Evolutionary conservation across 2,329 filamentous ascomycete species (phyloP).

Genomic region (Fusarium tanahbumbuense): DNA sequence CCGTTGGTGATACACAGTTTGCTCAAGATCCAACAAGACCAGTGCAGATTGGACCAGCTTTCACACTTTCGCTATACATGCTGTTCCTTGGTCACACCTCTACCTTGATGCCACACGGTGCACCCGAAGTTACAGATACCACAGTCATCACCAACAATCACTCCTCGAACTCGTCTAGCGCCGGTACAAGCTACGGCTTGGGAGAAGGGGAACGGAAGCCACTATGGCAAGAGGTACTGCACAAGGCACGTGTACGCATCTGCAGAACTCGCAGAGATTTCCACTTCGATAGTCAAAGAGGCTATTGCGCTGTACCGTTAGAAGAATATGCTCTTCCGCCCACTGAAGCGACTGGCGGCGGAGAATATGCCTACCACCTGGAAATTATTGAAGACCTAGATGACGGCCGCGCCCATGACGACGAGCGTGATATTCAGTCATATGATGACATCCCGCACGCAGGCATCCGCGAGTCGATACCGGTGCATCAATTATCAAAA

Average conservation of each 20-base stretch:
- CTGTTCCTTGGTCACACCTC: slow-evolving; percentile 84
- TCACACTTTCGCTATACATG: slow-evolving; percentile 93
- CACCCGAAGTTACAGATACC: slow-evolving; percentile 4
- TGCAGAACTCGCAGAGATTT: slow-evolving; percentile 69
- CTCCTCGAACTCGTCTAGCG: background rate
- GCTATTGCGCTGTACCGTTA: slow-evolving; percentile 21
- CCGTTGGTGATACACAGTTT: slow-evolving; percentile 87
- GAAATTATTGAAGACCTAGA: slow-evolving; percentile 84
- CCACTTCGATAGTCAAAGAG: slow-evolving; percentile 37
- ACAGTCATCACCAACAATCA: background rate
- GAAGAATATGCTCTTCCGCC: background rate
- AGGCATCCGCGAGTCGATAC: slow-evolving; percentile 66
- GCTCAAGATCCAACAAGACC: slow-evolving; percentile 69
- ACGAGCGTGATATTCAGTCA: slow-evolving; percentile 48
- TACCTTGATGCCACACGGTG: slow-evolving; percentile 16
- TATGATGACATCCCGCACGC: slow-evolving; percentile 58
- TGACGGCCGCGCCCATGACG: slow-evolving; percentile 65
- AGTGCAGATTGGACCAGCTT: slow-evolving; percentile 87
- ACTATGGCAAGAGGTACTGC: slow-evolving; percentile 95
- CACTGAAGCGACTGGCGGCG: slow-evolving; percentile 1
- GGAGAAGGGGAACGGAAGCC: slow-evolving; percentile 66
- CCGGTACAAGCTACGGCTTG: slow-evolving; percentile 43
- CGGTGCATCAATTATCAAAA: slow-evolving; percentile 76
- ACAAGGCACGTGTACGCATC: slow-evolving; percentile 88
- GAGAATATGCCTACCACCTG: slow-evolving; percentile 79